Evolutionary conservation across 169 alveolate species (phyloP), one percentile per base, ranked within the genome.

Genomic region (Eimeria sp.): DNA sequence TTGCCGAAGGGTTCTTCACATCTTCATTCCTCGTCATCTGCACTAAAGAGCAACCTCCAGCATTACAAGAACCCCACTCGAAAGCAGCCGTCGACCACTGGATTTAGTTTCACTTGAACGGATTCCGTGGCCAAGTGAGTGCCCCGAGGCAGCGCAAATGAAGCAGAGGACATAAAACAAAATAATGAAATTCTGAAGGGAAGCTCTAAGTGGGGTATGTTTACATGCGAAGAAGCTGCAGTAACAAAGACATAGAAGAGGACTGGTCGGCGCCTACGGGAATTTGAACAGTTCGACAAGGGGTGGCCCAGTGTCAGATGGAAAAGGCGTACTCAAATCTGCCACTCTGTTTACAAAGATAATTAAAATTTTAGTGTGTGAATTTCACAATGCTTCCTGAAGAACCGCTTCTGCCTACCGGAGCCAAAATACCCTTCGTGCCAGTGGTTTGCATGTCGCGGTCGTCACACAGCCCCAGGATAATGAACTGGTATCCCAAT

Each of bases 371-470:
- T 14, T 34, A 11, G 22, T 34, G 13, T 70, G 80, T 11, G 51
- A 30, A 34, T 1, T 70, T 47, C 51, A 5, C 18, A 70, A 25
- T 5, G 51, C 80, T 49, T 13, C 10, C 22, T 0, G 10, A 70
- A 70, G 34, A 27, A 34, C 80, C 27, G 51, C 80, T n/a, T 14
- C n/a, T 14, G 80, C 4, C 51, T 27, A 47, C 14, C 47, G 51
- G 27, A 30, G 80, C 51, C 51, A 70, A 7, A 70, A 47, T n/a
- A 45, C 16, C 61, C 10, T 67, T 25, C 45, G 49, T 70, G 80
- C 80, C 80, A 70, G 80, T 70, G 80, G 80, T 70, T 34, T 34
- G 80, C 80, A 13, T 70, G 80, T 51, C 22, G 51, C 49, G 13
- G 13, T 14, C 51, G 80, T 30, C 22, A 34, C 80, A 6, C 9